Conservation (phyloP, 345 rosid genomes). For the Bretschneidera sinensis region DNA sequence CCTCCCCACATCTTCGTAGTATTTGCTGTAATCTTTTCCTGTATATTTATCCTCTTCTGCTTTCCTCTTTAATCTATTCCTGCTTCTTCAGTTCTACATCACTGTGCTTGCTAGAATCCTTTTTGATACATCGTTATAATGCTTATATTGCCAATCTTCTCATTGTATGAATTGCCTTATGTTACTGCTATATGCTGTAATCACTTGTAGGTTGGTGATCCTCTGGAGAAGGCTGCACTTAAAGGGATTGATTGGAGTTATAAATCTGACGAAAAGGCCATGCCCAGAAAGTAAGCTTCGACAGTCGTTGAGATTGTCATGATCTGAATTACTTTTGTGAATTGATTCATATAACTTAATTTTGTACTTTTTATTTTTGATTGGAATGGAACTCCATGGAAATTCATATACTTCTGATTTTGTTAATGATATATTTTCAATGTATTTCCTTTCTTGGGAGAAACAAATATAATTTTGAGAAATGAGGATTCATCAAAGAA, state of each 20-base stretch:
- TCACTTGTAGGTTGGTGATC: conserved; percentile 82
- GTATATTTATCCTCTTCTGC: too few species aligned
- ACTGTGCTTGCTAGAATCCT: too few species aligned
- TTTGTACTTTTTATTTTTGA: background rate
- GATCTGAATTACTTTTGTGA: background rate
- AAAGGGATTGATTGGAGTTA: conserved; percentile 98
- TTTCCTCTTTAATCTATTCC: too few species aligned
- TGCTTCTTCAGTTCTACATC: too few species aligned
- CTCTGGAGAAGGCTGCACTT: conserved; percentile 99
- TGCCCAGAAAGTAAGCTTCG: conserved; percentile 77
- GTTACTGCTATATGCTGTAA: background rate
- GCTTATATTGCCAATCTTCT: background rate
- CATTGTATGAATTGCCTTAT: background rate
- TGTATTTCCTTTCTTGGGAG: too few species aligned
- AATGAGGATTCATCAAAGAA: background rate
- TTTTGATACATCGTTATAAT: too few species aligned
- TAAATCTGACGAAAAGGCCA: conserved; percentile 97
- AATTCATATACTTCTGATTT: too few species aligned
- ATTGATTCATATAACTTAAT: background rate
- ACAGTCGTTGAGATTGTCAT: conserved; percentile 1
- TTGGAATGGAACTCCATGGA: background rate
- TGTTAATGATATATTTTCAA: background rate
- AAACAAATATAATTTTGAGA: too few species aligned
- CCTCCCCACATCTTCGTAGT: too few species aligned
- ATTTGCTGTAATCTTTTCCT: too few species aligned